These are phyloP conservation scores for Funneliformis caledonium DNA, from an alignment of 371 early-diverging fungal genomes.

Conservation along the genomic window DNA sequence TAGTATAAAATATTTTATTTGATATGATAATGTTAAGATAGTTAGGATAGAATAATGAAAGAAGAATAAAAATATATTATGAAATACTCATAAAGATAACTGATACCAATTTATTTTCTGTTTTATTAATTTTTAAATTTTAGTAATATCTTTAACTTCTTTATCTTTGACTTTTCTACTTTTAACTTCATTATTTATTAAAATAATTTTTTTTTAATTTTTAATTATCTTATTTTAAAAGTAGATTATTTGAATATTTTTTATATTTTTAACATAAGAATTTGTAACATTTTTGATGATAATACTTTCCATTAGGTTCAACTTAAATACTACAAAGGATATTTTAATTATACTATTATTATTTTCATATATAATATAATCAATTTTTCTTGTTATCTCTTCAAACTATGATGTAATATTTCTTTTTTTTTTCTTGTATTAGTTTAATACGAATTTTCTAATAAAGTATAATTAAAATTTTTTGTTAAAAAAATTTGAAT, in stretches of 20 bases:
- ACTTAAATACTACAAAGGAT: neutral
- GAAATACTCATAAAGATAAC: neutral
- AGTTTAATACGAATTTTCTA: neutral
- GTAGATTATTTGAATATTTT: neutral
- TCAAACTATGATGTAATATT: neutral
- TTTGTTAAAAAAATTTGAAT: neutral
- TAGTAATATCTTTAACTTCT: too few relatives aligned
- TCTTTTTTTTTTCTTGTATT: neutral
- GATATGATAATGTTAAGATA: neutral
- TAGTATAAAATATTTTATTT: neutral
- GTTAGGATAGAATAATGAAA: conserved; percentile 2
- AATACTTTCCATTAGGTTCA: neutral
- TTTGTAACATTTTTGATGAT: neutral
- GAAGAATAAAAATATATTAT: conserved; percentile 11
- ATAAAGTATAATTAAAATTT: too few relatives aligned
- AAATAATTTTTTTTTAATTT: too few relatives aligned
- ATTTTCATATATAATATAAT: neutral
- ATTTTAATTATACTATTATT: neutral
- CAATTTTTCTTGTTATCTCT: neutral
- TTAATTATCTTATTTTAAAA: neutral
- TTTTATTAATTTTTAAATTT: conserved; percentile 16
- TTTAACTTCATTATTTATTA: neutral
- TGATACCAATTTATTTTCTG: neutral
- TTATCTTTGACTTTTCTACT: too few relatives aligned
- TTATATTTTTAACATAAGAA: neutral